Evolutionary conservation across 768 basidiomycete species (phyloP), one percentile per base, ranked within the genome.

Genomic region (Leucosporidium scottii): DNA sequence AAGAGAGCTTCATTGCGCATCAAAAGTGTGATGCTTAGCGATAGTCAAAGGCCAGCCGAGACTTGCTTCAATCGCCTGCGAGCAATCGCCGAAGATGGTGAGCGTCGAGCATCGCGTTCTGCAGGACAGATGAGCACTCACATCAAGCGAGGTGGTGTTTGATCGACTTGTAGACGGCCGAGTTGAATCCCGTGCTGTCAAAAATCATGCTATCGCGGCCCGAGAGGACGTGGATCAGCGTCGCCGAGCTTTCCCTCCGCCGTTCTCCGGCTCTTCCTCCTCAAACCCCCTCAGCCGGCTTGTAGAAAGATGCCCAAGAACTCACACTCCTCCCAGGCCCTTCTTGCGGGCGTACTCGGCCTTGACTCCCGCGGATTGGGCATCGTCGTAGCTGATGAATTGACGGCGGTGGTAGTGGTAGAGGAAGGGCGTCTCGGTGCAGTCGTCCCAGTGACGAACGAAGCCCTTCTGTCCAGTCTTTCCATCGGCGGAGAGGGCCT

Each of bases 331-430:
- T 27, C 9, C 23, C 57, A 44, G 15, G 7, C 51, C 51, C 51
- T 53, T 53, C 51, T 53, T n/a, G 51, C 51, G 51, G 9, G 51
- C 51, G n/a, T 27, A 53, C 8, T n/a, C n/a, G 5, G 67, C 64
- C 56, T 72, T 68, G 34, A 48, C 15, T 1, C 27, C 36, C 1
- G 44, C 64, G 1, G 28, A 34, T 36, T 58, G 31, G 1, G 55
- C 53, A n/a, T 68, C 71, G 15, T 71, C 70, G 64, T 71, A 71
- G 25, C 54, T 28, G 54, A 71, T 68, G 57, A 68, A 49, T 9
- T 62, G 39, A 20, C 48, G 39, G 51, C 39, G 63, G 8, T 4
- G 18, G 7, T 58, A 30, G 64, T 68, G 66, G 66, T 68, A 71
- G 23, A 71, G 67, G 64, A 68, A 72, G 3, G 71, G 71, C 2